Evolutionary conservation across 306 rosid genomes (phyloP).

Genomic region (Vigna reflexopilosa): DNA sequence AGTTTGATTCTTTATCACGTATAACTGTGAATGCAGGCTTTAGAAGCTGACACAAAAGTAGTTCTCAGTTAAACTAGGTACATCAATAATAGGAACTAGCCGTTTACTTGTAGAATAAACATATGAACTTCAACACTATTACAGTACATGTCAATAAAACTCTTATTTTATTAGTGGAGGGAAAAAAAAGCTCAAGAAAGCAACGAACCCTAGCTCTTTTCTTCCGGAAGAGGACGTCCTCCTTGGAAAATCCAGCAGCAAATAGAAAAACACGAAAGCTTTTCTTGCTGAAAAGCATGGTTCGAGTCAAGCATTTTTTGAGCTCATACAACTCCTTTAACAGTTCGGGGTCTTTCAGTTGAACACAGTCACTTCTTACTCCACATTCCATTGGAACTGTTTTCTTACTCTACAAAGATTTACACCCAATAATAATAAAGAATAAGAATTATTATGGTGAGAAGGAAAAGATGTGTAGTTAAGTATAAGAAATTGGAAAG

Average conservation of each 20-base stretch:
- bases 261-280: background rate
- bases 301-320: background rate
- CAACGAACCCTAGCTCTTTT: background rate
- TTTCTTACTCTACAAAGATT: background rate
- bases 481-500: background rate
- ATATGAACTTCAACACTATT: too few relatives aligned
- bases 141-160: too few relatives aligned
- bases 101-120: too few relatives aligned
- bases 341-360: background rate
- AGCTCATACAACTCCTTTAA: background rate
- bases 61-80: too few relatives aligned
- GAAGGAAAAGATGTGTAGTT: background rate
- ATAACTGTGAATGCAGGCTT: slow-evolving; percentile 92
- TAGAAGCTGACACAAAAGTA: slow-evolving; percentile 59
- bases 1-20: slow-evolving; percentile 67
- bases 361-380: background rate
- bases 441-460: too few relatives aligned
- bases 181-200: too few relatives aligned
- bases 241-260: background rate
- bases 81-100: too few relatives aligned
- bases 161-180: too few relatives aligned
- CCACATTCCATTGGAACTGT: background rate
- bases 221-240: background rate
- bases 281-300: background rate
- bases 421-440: too few relatives aligned